A percentile compares a stretch with the other conserved stretches of the same genome.
Conservation (phyloP, 805 yeast species). For the Candida mattraensis region DNA sequence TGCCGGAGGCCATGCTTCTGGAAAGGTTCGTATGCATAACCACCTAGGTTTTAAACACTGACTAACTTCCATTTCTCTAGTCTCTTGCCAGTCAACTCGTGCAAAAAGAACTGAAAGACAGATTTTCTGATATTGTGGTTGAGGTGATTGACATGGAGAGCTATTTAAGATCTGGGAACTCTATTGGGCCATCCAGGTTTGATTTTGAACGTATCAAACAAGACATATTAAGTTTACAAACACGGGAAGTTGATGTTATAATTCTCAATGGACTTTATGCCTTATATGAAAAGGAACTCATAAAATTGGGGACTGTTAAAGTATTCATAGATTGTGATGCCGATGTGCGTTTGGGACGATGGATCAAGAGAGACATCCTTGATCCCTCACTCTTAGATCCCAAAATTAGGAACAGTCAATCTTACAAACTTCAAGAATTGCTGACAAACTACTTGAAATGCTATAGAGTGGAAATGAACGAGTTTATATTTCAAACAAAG, state of each 20-base stretch:
- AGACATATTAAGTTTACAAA: conserved; percentile 10
- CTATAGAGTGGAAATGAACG: conserved; percentile 66
- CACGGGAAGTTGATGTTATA: conserved; percentile 32
- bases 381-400: conserved; percentile 6
- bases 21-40: conserved; percentile 27
- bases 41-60: background rate
- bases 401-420: conserved; percentile 9
- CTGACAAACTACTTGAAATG: conserved; percentile 49
- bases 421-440: conserved; percentile 34
- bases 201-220: conserved; percentile 34
- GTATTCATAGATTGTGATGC: conserved; percentile 83
- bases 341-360: conserved; percentile 78
- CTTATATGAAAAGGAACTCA: conserved; percentile 57
- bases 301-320: conserved; percentile 58
- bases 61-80: conserved; percentile 13
- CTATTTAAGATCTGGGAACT: conserved; percentile 10
- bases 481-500: conserved; percentile 66
- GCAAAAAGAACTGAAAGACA: conserved; percentile 21
- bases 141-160: conserved; percentile 27
- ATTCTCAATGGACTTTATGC: conserved; percentile 82
- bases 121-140: conserved; percentile 21
- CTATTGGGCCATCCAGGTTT: conserved; percentile 41
- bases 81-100: conserved; percentile 25
- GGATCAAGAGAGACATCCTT: conserved; percentile 50
- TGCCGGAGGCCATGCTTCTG: conserved; percentile 38